phyloP scores from a whole-genome alignment of 495 filamentous ascomycete species.

The Lophium mytilinum region DNA sequence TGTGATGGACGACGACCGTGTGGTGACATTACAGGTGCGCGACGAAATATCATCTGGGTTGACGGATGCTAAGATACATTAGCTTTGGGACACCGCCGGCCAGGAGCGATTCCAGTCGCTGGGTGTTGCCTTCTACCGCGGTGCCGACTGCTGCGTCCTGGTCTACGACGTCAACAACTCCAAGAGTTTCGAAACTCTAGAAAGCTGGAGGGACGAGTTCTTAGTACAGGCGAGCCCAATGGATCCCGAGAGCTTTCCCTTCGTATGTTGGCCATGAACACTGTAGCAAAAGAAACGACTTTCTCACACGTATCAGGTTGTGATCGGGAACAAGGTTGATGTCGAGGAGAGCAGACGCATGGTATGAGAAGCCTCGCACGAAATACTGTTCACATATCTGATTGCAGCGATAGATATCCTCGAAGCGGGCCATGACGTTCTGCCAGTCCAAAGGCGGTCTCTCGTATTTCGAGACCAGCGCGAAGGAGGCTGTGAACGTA shows the following conservation, averaged over 20 bases:
- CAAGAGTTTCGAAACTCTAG: constrained; percentile 96
- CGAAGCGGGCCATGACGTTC: constrained; percentile 91
- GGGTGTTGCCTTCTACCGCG: constrained; percentile 96
- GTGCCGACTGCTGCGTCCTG: constrained; percentile 96
- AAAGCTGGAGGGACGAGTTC: constrained; percentile 98
- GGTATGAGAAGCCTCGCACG: constrained; percentile 31
- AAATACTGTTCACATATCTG: background rate
- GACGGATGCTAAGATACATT: constrained; percentile 8
- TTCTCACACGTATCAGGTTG: constrained; percentile 47
- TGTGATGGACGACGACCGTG: constrained; percentile 90
- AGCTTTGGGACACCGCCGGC: constrained; percentile 98
- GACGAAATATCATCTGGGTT: background rate
- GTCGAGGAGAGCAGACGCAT: constrained; percentile 95
- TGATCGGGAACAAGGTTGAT: constrained; percentile 98
- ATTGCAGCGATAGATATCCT: constrained; percentile 56
- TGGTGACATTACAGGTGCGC: constrained; percentile 96
- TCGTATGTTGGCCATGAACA: constrained; percentile 52
- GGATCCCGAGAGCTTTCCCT: constrained; percentile 96
- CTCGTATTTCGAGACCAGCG: constrained; percentile 98
- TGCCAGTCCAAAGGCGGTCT: constrained; percentile 96
- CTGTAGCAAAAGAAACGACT: background rate
- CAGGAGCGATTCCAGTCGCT: constrained; percentile 97
- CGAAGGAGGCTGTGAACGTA: constrained; percentile 96
- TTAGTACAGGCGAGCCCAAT: constrained; percentile 93
- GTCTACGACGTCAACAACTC: constrained; percentile 99